phyloP scores from a whole-genome alignment of 2,329 filamentous ascomycete species.

The Colletotrichum sp. region DNA sequence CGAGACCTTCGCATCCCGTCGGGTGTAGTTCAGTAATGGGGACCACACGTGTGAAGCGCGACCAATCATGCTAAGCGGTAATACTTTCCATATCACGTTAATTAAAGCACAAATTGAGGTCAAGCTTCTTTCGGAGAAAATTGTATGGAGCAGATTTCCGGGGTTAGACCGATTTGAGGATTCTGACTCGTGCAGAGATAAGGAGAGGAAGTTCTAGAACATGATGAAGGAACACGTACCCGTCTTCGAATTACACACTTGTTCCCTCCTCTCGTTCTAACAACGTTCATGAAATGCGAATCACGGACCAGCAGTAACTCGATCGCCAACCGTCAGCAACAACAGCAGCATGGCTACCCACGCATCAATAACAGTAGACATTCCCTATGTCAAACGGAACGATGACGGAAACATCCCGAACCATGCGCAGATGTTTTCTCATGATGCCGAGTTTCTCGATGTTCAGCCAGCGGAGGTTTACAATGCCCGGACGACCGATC shows the following conservation, averaged over 20 bases:
- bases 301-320: neutral
- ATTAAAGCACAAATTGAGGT: neutral
- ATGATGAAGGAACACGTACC: neutral
- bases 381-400: neutral
- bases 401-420: neutral
- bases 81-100: neutral
- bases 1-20: neutral
- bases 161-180: neutral
- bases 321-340: neutral
- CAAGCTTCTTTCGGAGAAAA: neutral
- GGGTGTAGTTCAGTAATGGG: neutral
- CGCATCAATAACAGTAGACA: neutral
- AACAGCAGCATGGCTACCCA: neutral
- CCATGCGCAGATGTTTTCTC: constrained; percentile 3
- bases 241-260: neutral
- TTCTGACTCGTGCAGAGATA: neutral
- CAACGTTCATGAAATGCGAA: neutral
- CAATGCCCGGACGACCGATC: neutral
- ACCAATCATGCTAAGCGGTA: neutral
- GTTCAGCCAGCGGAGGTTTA: neutral
- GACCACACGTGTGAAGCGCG: neutral
- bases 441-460: constrained; percentile 3
- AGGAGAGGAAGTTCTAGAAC: neutral
- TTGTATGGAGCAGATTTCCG: neutral
- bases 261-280: neutral